A percentile compares a stretch with the other conserved stretches of the same genome.
These are phyloP conservation scores for Aureobasidium sp. DNA, from an alignment of 2,329 filamentous ascomycete species.

Conservation along the genomic window DNA sequence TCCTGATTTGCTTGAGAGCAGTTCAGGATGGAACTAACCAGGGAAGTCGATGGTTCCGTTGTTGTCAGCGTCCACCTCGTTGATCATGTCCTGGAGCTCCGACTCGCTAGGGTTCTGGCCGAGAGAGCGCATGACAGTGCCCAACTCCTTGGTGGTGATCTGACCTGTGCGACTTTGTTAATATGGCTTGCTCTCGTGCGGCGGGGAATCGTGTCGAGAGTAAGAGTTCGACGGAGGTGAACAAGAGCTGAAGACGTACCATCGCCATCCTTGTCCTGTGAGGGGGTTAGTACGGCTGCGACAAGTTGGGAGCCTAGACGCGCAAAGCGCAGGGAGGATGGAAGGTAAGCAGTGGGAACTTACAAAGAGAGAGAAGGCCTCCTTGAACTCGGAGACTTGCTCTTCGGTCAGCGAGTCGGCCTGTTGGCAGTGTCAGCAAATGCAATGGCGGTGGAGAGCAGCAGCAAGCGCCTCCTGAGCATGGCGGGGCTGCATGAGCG, in stretches of 20 bases:
- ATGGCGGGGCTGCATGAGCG: constrained; percentile 20
- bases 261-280: constrained; percentile 53
- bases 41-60: constrained; percentile 61
- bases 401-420: constrained; percentile 98
- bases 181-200: background rate
- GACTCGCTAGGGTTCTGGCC: constrained; percentile 56
- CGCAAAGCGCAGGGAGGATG: constrained; percentile 20
- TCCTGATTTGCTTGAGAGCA: background rate
- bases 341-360: constrained; percentile 39
- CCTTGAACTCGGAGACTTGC: constrained; percentile 99
- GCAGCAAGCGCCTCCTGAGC: constrained; percentile 6
- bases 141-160: constrained; percentile 58
- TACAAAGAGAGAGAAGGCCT: constrained; percentile 99
- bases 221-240: background rate
- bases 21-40: constrained; percentile 32
- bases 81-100: constrained; percentile 60
- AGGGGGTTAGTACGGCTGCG: constrained; percentile 1
- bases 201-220: constrained; percentile 10
- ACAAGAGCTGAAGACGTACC: constrained; percentile 32
- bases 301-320: background rate
- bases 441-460: background rate
- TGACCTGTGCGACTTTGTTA: constrained; percentile 40
- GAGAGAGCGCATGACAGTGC: constrained; percentile 57
- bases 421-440: constrained; percentile 42
- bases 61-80: constrained; percentile 59